Percentiles rank a stretch among this genome's conserved stretches.
phyloP scores from a whole-genome alignment of 1,284 basidiomycete species.

The Melampsora abietis-canadensis region DNA sequence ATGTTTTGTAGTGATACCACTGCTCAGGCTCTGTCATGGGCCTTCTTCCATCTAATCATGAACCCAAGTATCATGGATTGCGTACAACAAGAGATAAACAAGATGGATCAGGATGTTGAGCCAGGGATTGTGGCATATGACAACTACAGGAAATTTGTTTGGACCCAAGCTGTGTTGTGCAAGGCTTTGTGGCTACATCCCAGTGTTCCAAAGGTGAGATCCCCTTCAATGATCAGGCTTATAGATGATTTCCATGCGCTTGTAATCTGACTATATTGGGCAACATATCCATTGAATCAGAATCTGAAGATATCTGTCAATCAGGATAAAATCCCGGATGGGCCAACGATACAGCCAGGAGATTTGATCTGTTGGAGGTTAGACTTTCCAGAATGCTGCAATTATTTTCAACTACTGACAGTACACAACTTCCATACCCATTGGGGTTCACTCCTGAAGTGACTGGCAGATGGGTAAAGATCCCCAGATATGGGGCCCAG shows the following conservation, averaged over 20 bases:
- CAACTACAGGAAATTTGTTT: conserved; percentile 34
- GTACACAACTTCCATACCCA: not conserved
- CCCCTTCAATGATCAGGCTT: not conserved
- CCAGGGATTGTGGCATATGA: not conserved
- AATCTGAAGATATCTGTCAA: conserved; percentile 13
- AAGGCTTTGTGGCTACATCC: conserved; percentile 47
- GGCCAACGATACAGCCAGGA: conserved; percentile 21
- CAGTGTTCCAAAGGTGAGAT: conserved; percentile 31
- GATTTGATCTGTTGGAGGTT: conserved; percentile 27
- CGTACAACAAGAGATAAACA: conserved; percentile 20
- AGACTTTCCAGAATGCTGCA: not conserved
- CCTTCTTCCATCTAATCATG: conserved; percentile 30
- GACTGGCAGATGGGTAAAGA: conserved; percentile 46
- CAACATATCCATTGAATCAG: not conserved
- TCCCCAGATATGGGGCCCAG: conserved; percentile 45
- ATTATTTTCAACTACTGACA: no score
- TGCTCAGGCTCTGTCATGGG: conserved; percentile 31
- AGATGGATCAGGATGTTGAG: not conserved
- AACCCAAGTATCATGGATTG: conserved; percentile 5
- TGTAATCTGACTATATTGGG: not conserved
- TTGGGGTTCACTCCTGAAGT: not conserved
- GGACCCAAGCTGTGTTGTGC: conserved; percentile 44
- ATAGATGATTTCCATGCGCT: not conserved
- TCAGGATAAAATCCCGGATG: conserved; percentile 29
- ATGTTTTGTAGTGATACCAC: conserved; percentile 18